phyloP scores from a whole-genome alignment of 495 filamentous ascomycete genomes.

The Podospora pseudopauciseta region DNA sequence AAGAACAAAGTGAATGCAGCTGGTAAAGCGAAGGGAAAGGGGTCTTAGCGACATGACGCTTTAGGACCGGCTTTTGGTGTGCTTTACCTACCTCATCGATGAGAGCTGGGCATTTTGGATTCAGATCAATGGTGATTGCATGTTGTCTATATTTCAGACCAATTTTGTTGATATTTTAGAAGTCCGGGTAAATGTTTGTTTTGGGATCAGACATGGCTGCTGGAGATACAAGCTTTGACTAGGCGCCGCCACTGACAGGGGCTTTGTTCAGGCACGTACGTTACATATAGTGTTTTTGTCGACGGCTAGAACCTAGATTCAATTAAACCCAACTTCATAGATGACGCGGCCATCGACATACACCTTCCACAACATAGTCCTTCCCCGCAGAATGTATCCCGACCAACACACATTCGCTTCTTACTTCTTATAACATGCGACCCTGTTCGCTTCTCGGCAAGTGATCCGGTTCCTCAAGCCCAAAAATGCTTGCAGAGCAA shows the following conservation, averaged over 20 bases:
- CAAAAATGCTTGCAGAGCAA: background rate
- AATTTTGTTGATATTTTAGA: no score
- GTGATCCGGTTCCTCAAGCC: background rate
- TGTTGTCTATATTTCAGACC: no score
- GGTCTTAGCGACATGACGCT: background rate
- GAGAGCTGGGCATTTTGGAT: no score
- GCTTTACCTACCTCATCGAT: no score
- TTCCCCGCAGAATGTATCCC: background rate
- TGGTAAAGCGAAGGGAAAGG: background rate
- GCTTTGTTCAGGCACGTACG: background rate
- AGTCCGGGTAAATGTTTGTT: no score
- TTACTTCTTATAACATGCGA: no score
- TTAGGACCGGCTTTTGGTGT: no score
- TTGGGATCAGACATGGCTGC: no score
- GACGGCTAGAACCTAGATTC: background rate
- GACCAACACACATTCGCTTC: background rate
- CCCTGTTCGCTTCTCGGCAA: background rate
- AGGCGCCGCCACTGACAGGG: background rate
- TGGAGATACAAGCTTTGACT: background rate
- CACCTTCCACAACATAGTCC: background rate
- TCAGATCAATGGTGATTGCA: no score
- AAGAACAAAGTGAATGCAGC: background rate
- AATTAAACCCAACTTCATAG: background rate
- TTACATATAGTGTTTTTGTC: background rate
- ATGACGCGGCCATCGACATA: background rate